Percentiles rank a stretch among this genome's conserved stretches.
These are phyloP conservation scores for Fonsecaea pedrosoi DNA, from an alignment of 2,329 filamentous ascomycete species.

Conservation along the genomic window DNA sequence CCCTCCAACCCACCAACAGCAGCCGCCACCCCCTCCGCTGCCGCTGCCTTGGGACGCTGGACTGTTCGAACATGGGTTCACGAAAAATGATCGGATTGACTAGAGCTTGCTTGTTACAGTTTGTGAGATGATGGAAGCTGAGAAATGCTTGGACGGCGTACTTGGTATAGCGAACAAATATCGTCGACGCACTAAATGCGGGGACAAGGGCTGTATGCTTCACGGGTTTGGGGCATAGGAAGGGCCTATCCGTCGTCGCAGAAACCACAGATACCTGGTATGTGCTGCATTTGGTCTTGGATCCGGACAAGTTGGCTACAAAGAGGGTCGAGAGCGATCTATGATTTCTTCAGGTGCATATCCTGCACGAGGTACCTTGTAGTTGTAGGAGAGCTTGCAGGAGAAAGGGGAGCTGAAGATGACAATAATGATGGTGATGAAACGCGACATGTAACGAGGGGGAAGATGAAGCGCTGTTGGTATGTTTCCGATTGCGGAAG, in stretches of 20 bases:
- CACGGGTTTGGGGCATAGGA: background rate
- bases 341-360: background rate
- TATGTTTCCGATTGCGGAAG: constrained; percentile 3
- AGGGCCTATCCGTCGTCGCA: background rate
- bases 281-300: background rate
- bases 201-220: background rate
- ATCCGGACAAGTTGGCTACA: background rate
- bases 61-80: background rate
- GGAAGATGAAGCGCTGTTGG: background rate
- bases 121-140: background rate
- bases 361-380: background rate
- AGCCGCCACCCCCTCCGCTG: too few species aligned
- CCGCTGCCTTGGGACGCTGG: background rate
- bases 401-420: background rate
- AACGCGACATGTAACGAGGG: background rate
- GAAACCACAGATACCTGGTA: background rate
- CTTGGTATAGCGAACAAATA: background rate
- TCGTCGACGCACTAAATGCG: background rate
- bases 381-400: background rate
- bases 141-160: background rate
- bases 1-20: background rate
- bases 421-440: background rate
- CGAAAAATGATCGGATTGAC: background rate
- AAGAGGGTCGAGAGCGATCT: background rate
- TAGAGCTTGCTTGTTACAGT: background rate